These are phyloP conservation scores for Moesziomyces sp. DNA, from an alignment of 1,284 basidiomycete genomes.

Conservation along the genomic window DNA sequence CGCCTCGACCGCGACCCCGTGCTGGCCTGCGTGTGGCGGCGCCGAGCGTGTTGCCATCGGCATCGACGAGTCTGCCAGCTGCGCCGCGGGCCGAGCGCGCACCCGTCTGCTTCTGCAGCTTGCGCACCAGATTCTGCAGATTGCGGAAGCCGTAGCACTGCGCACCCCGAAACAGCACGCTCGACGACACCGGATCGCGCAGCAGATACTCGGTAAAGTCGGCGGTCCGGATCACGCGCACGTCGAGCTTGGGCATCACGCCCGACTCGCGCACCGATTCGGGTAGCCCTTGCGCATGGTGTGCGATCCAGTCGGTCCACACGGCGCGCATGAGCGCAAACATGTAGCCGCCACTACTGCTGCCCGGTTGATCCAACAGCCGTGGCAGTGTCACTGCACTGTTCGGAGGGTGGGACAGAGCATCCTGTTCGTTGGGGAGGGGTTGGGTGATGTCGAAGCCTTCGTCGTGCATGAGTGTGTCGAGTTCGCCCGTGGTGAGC, in stretches of 20 bases:
- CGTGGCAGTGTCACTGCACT: slow-evolving; percentile 73
- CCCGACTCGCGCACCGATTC: slow-evolving; percentile 11
- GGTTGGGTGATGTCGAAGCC: slow-evolving; percentile 79
- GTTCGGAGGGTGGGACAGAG: slow-evolving; percentile 10
- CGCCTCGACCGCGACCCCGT: slow-evolving; percentile 58
- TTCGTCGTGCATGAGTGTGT: slow-evolving; percentile 83
- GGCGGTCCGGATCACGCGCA: slow-evolving; percentile 57
- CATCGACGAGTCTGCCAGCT: slow-evolving; percentile 45
- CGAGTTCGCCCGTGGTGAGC: slow-evolving; percentile 94
- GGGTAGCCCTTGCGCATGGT: slow-evolving; percentile 25
- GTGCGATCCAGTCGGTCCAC: slow-evolving; percentile 48
- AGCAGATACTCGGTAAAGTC: slow-evolving; percentile 77
- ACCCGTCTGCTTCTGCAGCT: slow-evolving; percentile 73
- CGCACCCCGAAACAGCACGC: slow-evolving; percentile 85
- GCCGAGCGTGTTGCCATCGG: slow-evolving; percentile 23
- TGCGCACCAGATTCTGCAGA: slow-evolving; percentile 94
- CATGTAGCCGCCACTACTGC: slow-evolving; percentile 93
- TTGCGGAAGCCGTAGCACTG: slow-evolving; percentile 98
- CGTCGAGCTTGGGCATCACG: slow-evolving; percentile 48
- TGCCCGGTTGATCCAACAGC: slow-evolving; percentile 81
- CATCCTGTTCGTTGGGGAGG: slow-evolving; percentile 68
- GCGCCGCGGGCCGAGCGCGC: slow-evolving; percentile 68
- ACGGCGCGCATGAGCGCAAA: slow-evolving; percentile 70
- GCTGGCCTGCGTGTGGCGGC: slow-evolving; percentile 12
- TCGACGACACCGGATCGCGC: slow-evolving; percentile 17